phyloP scores from a whole-genome alignment of 805 yeast species.

The Blastobotrys robertii region DNA sequence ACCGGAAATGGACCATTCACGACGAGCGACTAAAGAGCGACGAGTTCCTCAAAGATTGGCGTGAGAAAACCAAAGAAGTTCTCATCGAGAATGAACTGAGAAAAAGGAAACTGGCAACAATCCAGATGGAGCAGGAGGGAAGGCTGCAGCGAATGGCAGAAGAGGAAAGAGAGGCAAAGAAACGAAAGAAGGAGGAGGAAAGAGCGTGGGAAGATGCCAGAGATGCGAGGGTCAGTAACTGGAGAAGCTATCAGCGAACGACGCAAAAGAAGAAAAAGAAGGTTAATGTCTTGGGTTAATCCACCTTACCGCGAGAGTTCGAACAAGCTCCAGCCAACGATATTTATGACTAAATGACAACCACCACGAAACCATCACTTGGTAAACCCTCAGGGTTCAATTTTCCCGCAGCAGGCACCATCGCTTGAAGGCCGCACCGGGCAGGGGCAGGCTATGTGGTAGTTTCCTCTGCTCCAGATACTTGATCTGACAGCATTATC shows the following conservation, averaged over 20 bases:
- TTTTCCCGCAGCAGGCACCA: too few relatives aligned
- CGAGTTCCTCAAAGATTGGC: conserved; percentile 34
- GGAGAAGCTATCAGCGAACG: conserved; percentile 44
- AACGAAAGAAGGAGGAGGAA: conserved; percentile 31
- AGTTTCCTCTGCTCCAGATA: too few relatives aligned
- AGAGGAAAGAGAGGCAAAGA: conserved; percentile 26
- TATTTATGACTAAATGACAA: too few relatives aligned
- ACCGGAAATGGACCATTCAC: conserved; percentile 29
- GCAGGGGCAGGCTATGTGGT: too few relatives aligned
- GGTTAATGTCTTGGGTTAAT: conserved; percentile 32
- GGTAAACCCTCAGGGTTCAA: too few relatives aligned
- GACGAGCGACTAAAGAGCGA: conserved; percentile 31
- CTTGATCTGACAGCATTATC: too few relatives aligned
- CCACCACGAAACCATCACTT: too few relatives aligned
- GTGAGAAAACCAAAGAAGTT: conserved; percentile 33
- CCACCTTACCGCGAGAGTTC: too few relatives aligned
- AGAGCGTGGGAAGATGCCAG: conserved; percentile 52
- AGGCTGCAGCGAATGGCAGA: conserved; percentile 29
- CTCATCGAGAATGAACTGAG: conserved; percentile 39
- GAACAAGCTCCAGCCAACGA: too few relatives aligned
- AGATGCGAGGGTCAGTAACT: conserved; percentile 46
- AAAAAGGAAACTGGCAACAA: conserved; percentile 33
- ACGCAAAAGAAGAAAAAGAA: conserved; percentile 39
- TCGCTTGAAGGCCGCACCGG: too few relatives aligned
- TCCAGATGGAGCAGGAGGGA: conserved; percentile 34